Evolutionary conservation across 2,329 filamentous ascomycete species (phyloP), one percentile per base, ranked within the genome.

Genomic region (Aspergillus latus): DNA sequence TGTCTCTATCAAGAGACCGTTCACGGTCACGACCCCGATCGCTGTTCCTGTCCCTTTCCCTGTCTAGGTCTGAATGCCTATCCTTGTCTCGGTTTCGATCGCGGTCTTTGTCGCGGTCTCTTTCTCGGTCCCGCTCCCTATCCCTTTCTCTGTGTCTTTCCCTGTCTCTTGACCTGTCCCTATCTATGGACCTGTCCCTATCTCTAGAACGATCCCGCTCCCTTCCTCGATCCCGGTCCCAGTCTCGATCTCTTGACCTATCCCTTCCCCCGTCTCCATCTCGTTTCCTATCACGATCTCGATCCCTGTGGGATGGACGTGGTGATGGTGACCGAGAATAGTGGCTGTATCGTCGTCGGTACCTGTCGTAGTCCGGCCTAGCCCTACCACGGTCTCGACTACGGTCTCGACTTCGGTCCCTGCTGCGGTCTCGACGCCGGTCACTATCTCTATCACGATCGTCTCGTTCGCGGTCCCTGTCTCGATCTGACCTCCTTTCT

Each of bases 251-350:
- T 13, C 49, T 52, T 11, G 40, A 44, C 13, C 30, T 53, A 10
- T 57, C 50, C 6, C 56, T 49, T 9, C 57, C 59, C 9, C 60
- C 39, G 32, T 57, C 54, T 21, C 57, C 40, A 15, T 58, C 56
- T 36, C 57, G 51, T 13, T 37, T 50, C 36, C 60, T 53, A 29
- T 60, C 54, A 28, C 40, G 58, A 39, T 49, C 54, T 26, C 56
- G 53, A 42, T 59, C 62, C 34, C 46, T 42, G 10, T 57, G 49
- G 3, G 49, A 8, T 16, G 49, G 52, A 9, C 57, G 52, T 13
- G 60, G 61, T 7, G 64, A 61, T 1, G 61, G 64, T 29, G 67
- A 69, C 7, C 64, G 67, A 49, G 66, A 67, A 26, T 62, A 53
- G 46, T 63, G 60, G 42, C 55, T 63, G 43, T 66, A 67, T 21